Conservation (phyloP, 2,329 filamentous ascomycete genomes). For the Claviceps sp. region DNA sequence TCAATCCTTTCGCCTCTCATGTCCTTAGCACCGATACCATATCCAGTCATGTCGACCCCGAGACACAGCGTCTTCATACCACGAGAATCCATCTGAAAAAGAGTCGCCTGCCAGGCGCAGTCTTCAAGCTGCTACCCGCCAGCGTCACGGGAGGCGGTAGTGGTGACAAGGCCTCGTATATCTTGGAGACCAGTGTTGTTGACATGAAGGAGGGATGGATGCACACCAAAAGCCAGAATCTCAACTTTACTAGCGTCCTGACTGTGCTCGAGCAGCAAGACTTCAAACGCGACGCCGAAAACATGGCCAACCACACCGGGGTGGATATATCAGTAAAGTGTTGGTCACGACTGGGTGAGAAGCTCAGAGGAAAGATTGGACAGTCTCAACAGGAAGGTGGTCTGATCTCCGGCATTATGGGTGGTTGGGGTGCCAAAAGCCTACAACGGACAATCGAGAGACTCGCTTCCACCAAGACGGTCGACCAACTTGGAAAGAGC, state of each 20-base stretch:
- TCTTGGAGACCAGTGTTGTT: constrained; percentile 67
- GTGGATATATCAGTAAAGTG: constrained; percentile 65
- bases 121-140: constrained; percentile 62
- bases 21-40: constrained; percentile 77
- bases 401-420: constrained; percentile 35
- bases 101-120: constrained; percentile 60
- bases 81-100: constrained; percentile 72
- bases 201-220: constrained; percentile 74
- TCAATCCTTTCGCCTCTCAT: constrained; percentile 70
- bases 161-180: constrained; percentile 61
- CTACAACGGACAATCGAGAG: constrained; percentile 69
- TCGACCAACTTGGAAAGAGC: constrained; percentile 66
- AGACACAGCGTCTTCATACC: constrained; percentile 63
- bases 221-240: constrained; percentile 66
- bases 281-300: constrained; percentile 36
- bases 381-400: constrained; percentile 34
- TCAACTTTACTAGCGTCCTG: constrained; percentile 71
- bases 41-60: constrained; percentile 55
- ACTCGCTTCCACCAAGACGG: constrained; percentile 63
- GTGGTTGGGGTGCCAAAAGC: constrained; percentile 52
- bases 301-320: constrained; percentile 36
- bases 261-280: constrained; percentile 65
- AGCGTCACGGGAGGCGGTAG: constrained; percentile 51
- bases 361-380: constrained; percentile 42
- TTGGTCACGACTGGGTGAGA: constrained; percentile 58